Evolutionary conservation across 2,329 filamentous ascomycete genomes (phyloP).

Genomic region (Thelonectria olida): DNA sequence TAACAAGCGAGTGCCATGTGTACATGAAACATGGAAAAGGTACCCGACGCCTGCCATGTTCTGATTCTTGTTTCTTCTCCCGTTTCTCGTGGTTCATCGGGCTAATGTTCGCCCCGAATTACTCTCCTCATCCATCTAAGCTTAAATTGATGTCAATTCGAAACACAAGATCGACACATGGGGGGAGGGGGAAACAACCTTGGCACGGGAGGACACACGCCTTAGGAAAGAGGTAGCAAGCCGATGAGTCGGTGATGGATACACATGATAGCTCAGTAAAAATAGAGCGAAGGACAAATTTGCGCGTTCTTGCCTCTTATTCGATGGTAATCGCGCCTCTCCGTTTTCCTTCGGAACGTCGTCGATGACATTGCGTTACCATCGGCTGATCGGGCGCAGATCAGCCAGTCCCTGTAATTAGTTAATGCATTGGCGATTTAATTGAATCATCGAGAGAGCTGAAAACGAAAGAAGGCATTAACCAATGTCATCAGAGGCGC

Average conservation of each 20-base stretch:
- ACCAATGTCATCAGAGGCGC: neutral
- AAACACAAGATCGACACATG: conserved; percentile 23
- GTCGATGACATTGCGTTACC: neutral
- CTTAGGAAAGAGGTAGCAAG: neutral
- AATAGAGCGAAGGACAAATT: neutral
- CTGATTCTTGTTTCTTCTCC: neutral
- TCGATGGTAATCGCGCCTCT: neutral
- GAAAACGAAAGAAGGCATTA: conserved; percentile 18
- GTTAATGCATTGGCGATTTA: neutral
- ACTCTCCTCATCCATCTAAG: conserved; percentile 25
- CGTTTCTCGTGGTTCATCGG: neutral
- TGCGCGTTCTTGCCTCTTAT: no score
- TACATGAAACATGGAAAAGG: neutral
- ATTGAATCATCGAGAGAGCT: conserved; percentile 17
- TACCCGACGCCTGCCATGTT: neutral
- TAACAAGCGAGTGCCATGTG: neutral
- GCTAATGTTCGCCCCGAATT: conserved; percentile 22
- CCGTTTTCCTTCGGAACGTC: neutral
- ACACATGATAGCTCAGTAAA: neutral
- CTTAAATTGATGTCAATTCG: conserved; percentile 25
- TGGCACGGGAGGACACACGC: neutral
- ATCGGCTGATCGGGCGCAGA: neutral
- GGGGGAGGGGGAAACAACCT: no score
- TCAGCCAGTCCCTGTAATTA: neutral
- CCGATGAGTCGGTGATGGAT: neutral